Evolutionary conservation across 208 protist genomes (phyloP).

Genomic region (Crithidia fasciculata): DNA sequence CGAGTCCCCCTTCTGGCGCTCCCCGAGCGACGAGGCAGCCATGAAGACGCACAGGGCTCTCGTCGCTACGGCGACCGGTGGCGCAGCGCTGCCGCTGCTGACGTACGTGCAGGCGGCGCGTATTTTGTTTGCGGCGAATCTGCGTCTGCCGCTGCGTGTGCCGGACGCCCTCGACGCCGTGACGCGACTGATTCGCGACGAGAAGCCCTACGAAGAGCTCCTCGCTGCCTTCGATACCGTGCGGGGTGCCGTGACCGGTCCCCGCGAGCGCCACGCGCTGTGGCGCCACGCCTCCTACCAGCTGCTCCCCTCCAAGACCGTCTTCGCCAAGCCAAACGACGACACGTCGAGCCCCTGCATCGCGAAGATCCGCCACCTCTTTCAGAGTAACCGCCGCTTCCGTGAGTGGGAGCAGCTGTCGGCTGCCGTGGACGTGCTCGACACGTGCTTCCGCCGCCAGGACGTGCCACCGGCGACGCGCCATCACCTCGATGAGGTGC

Average conservation of each 20-base stretch:
- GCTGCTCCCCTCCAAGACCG: constrained; percentile 71
- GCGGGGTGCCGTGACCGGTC: constrained; percentile 76
- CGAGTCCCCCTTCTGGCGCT: constrained; percentile 64
- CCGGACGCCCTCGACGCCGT: constrained; percentile 64
- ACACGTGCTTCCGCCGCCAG: constrained; percentile 69
- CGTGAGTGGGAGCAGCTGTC: constrained; percentile 74
- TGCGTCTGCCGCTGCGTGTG: constrained; percentile 64
- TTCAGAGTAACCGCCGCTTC: constrained; percentile 57
- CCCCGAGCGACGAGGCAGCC: constrained; percentile 40
- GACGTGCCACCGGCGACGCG: constrained; percentile 34
- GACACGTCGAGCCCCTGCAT: constrained; percentile 66
- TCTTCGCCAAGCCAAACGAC: constrained; percentile 86
- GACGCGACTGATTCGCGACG: constrained; percentile 65
- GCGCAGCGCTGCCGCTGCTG: constrained; percentile 24
- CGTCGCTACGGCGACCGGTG: constrained; percentile 26
- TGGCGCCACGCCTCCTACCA: constrained; percentile 86
- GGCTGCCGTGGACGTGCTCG: constrained; percentile 73
- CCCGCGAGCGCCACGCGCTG: constrained; percentile 80
- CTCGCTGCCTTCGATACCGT: constrained; percentile 82
- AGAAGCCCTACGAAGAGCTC: constrained; percentile 76
- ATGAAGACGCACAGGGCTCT: constrained; percentile 25
- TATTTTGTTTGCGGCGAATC: constrained; percentile 54
- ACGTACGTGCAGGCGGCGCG: constrained; percentile 73
- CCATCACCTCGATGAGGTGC: constrained; percentile 61
- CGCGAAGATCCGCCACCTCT: constrained; percentile 49